These are phyloP conservation scores for Pseudopyricularia cyperi DNA, from an alignment of 2,329 filamentous ascomycete genomes.

Conservation along the genomic window DNA sequence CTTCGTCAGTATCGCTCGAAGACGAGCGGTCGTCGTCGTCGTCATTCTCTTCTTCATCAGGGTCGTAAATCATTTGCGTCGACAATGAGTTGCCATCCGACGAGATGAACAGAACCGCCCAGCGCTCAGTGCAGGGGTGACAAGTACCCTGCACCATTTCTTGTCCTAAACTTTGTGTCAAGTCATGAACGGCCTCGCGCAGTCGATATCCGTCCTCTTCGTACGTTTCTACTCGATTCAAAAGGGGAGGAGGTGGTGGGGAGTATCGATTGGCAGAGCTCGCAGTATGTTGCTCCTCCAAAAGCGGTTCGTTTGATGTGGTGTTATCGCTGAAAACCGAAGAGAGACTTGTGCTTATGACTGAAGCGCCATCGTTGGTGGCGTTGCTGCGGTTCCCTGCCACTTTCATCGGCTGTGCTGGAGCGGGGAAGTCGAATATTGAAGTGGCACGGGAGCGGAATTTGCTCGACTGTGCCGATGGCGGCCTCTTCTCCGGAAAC, in stretches of 20 bases:
- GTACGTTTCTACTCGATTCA: conserved; percentile 34
- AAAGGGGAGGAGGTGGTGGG: conserved; percentile 31
- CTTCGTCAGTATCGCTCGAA: conserved; percentile 48
- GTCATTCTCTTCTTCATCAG: conserved; percentile 50
- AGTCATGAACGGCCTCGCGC: conserved; percentile 55
- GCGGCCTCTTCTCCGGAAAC: conserved; percentile 61
- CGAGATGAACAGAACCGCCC: conserved; percentile 71
- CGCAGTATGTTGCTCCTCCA: conserved; percentile 39
- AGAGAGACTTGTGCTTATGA: conserved; percentile 60
- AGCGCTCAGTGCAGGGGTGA: conserved; percentile 71
- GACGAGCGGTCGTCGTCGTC: conserved; percentile 48
- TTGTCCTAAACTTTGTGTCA: conserved; percentile 51
- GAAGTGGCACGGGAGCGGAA: conserved; percentile 55
- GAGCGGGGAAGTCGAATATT: conserved; percentile 53
- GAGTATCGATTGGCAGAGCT: conserved; percentile 39
- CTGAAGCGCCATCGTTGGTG: conserved; percentile 53
- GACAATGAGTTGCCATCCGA: conserved; percentile 57
- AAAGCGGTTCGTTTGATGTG: conserved; percentile 49
- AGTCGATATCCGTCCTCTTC: conserved; percentile 54
- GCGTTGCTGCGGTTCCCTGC: conserved; percentile 11
- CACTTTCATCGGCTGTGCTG: conserved; percentile 56
- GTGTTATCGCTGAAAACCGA: conserved; percentile 59
- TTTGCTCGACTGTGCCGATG: conserved; percentile 47
- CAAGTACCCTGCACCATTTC: conserved; percentile 54
- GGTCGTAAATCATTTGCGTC: conserved; percentile 59